A percentile compares a stretch with the other conserved stretches of the same genome.
Evolutionary conservation across 2,329 filamentous ascomycete genomes (phyloP).

Genomic region (Hymenoscyphus repandus): DNA sequence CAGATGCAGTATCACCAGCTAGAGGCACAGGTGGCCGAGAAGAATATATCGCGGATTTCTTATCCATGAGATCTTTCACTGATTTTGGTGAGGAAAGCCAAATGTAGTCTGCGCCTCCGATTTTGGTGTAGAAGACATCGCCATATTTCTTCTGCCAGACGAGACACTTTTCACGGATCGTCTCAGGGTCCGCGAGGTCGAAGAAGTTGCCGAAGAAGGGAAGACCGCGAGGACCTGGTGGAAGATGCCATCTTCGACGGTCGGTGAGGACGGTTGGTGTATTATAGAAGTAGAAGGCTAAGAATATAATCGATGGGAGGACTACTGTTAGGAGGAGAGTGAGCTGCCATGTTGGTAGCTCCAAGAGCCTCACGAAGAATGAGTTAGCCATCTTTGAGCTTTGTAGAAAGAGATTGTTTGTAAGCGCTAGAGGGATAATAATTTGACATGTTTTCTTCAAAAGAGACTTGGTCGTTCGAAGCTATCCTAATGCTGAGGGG

Average conservation of each 20-base stretch:
- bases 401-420: too few relatives aligned
- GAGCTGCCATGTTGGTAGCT: background rate
- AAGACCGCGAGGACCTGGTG: slow-evolving; percentile 35
- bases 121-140: slow-evolving; percentile 36
- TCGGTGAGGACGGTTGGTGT: slow-evolving; percentile 20
- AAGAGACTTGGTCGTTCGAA: too few relatives aligned
- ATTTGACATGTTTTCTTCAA: too few relatives aligned
- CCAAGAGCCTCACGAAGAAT: too few relatives aligned
- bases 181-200: slow-evolving; percentile 33
- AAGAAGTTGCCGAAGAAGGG: slow-evolving; percentile 37
- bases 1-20: slow-evolving; percentile 32
- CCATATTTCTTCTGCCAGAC: slow-evolving; percentile 35
- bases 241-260: slow-evolving; percentile 28
- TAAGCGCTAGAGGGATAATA: too few relatives aligned
- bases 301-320: slow-evolving; percentile 5
- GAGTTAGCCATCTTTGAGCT: background rate
- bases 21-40: slow-evolving; percentile 35
- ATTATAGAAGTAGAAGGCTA: slow-evolving; percentile 16
- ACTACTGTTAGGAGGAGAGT: slow-evolving; percentile 1
- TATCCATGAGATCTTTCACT: slow-evolving; percentile 24
- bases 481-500: too few relatives aligned
- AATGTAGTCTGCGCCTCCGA: slow-evolving; percentile 36
- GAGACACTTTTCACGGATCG: slow-evolving; percentile 26
- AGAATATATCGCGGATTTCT: slow-evolving; percentile 28
- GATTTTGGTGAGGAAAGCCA: slow-evolving; percentile 32